These are phyloP conservation scores for Avicennia marina DNA, from an alignment of 257 asterid species.

Conservation along the genomic window DNA sequence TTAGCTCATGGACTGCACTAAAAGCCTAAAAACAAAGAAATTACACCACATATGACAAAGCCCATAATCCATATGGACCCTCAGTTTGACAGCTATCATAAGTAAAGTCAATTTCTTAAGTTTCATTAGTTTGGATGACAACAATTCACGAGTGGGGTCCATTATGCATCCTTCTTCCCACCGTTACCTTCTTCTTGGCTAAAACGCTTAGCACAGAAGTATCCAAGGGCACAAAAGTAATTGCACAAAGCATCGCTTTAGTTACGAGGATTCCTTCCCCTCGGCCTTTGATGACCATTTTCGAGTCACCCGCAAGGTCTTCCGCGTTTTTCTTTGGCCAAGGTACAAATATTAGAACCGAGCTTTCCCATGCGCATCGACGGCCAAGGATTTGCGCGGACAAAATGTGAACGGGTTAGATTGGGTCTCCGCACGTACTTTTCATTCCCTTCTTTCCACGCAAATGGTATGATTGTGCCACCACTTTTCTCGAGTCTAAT, in stretches of 20 bases:
- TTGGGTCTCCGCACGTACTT: conserved; percentile 3
- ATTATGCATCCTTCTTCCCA: not conserved
- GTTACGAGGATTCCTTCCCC: conserved; percentile 14
- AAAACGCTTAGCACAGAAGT: not conserved
- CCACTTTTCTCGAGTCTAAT: conserved; percentile 13
- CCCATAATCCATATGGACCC: conserved; percentile 19
- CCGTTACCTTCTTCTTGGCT: not conserved
- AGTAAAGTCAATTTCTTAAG: conserved; percentile 13
- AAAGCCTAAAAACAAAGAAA: conserved; percentile 15
- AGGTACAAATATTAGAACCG: conserved; percentile 6
- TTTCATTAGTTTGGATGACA: not conserved
- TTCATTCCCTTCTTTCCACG: conserved; percentile 26
- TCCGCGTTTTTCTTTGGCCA: conserved; percentile 21
- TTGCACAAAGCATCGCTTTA: not conserved
- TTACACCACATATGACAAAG: conserved; percentile 20
- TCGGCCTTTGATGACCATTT: conserved; percentile 15
- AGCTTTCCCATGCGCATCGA: conserved; percentile 11
- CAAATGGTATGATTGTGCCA: conserved; percentile 22
- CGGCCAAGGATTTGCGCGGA: not conserved
- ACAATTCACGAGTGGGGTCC: not conserved
- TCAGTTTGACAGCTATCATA: conserved; percentile 6
- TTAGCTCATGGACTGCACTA: conserved; percentile 27
- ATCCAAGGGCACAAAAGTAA: conserved; percentile 11
- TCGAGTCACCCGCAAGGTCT: conserved; percentile 19
- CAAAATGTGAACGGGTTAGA: conserved; percentile 10